These are phyloP conservation scores for Psilocybe subaeruginosa DNA, from an alignment of 768 basidiomycete species.

Conservation along the genomic window DNA sequence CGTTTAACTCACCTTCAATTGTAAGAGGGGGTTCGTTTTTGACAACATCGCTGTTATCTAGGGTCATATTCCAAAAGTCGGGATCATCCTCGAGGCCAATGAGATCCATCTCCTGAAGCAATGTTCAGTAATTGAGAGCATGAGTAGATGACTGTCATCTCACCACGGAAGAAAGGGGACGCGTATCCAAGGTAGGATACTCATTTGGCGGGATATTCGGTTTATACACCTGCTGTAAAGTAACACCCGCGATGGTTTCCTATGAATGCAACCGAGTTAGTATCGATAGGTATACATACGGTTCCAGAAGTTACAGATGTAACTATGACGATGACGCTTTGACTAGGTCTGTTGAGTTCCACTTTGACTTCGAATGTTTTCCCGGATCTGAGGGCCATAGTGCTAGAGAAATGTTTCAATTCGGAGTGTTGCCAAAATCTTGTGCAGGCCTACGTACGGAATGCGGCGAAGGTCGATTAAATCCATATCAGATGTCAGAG, in stretches of 20 bases:
- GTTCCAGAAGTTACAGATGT: conserved; percentile 51
- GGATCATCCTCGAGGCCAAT: conserved; percentile 69
- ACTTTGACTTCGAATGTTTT: conserved; percentile 66
- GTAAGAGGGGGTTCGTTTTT: conserved; percentile 9
- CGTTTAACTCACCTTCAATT: conserved; percentile 5
- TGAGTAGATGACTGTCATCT: conserved; percentile 9
- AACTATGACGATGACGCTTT: conserved; percentile 61
- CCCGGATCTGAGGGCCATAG: conserved; percentile 60
- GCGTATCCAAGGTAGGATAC: conserved; percentile 74
- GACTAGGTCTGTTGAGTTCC: conserved; percentile 75
- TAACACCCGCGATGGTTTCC: conserved; percentile 78
- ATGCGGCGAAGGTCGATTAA: conserved; percentile 83
- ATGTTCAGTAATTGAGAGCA: background rate
- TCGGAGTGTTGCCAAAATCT: background rate
- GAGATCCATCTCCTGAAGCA: conserved; percentile 61
- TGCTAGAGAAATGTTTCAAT: conserved; percentile 44
- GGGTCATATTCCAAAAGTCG: conserved; percentile 66
- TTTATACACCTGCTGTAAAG: conserved; percentile 54
- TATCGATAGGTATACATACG: background rate
- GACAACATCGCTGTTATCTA: conserved; percentile 39
- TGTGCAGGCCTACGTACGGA: conserved; percentile 46
- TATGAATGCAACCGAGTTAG: conserved; percentile 29
- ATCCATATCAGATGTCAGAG: conserved; percentile 73
- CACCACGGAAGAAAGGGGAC: conserved; percentile 66
- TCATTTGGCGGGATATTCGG: conserved; percentile 54